phyloP scores from a whole-genome alignment of 1,284 basidiomycete genomes.

The Pholiota adiposa region DNA sequence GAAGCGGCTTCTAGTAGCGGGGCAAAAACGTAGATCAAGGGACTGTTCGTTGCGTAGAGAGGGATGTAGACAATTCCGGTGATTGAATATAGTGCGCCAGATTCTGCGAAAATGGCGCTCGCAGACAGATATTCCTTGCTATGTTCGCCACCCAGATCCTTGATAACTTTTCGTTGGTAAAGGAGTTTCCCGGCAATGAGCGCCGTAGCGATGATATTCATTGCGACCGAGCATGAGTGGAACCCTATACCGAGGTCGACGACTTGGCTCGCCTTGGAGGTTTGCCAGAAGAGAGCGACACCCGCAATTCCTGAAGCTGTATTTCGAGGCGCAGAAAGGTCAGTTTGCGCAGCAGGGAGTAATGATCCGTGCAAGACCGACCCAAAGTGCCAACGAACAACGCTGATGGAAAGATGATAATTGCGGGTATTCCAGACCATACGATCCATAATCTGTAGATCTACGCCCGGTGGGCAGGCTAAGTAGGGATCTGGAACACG shows the following conservation, averaged over 20 bases:
- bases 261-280: neutral
- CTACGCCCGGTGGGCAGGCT: too few species aligned
- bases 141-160: constrained; percentile 8
- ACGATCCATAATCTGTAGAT: neutral
- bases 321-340: neutral
- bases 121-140: constrained; percentile 9
- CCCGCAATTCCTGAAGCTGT: neutral
- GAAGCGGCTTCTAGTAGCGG: neutral
- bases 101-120: constrained; percentile 14
- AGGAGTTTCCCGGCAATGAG: constrained; percentile 12
- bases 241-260: constrained; percentile 9
- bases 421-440: neutral
- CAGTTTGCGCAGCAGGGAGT: neutral
- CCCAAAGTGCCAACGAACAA: neutral
- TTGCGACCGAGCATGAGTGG: constrained; percentile 11
- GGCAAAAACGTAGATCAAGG: constrained; percentile 8
- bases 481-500: too few species aligned
- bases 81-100: constrained; percentile 13
- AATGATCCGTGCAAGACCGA: neutral
- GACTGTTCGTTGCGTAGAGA: constrained; percentile 9
- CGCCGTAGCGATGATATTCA: constrained; percentile 10
- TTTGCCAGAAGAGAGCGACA: neutral
- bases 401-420: neutral
- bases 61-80: constrained; percentile 13
- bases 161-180: constrained; percentile 13